These are phyloP conservation scores for Tetrapyrgos nigripes DNA, from an alignment of 1,284 basidiomycete genomes.

Conservation along the genomic window DNA sequence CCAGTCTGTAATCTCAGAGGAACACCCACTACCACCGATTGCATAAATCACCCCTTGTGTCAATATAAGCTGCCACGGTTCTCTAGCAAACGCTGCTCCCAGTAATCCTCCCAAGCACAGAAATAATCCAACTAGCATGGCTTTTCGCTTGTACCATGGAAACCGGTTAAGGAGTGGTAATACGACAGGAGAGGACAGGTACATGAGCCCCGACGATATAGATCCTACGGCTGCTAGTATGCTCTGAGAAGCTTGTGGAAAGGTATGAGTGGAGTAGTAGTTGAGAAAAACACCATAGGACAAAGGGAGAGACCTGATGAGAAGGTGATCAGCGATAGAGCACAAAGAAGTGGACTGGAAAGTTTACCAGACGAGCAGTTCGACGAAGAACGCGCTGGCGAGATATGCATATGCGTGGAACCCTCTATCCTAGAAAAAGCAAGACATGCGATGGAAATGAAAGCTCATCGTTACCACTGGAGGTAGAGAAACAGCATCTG, in stretches of 20 bases:
- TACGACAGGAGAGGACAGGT: constrained; percentile 14
- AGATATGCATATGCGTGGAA: constrained; percentile 20
- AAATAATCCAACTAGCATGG: constrained; percentile 13
- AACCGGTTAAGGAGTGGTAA: constrained; percentile 14
- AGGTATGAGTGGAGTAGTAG: constrained; percentile 15
- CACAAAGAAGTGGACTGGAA: background rate
- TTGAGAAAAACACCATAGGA: constrained; percentile 20
- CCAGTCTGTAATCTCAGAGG: background rate
- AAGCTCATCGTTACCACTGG: constrained; percentile 3
- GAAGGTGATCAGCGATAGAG: background rate
- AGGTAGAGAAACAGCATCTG: constrained; percentile 8
- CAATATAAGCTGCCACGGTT: constrained; percentile 14
- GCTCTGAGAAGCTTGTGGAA: constrained; percentile 1
- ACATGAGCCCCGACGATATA: constrained; percentile 12
- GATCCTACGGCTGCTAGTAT: constrained; percentile 16
- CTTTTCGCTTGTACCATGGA: constrained; percentile 15
- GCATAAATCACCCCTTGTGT: constrained; percentile 17
- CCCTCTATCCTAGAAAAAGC: constrained; percentile 10
- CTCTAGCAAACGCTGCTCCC: constrained; percentile 14
- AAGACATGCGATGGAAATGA: background rate
- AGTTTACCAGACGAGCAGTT: constrained; percentile 17
- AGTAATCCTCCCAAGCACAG: constrained; percentile 12
- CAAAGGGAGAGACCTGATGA: constrained; percentile 15
- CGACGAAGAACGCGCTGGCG: constrained; percentile 15
- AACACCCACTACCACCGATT: constrained; percentile 14